Base-by-base conservation (phyloP, 768 basidiomycete genomes). In the Amanita phalloides region DNA sequence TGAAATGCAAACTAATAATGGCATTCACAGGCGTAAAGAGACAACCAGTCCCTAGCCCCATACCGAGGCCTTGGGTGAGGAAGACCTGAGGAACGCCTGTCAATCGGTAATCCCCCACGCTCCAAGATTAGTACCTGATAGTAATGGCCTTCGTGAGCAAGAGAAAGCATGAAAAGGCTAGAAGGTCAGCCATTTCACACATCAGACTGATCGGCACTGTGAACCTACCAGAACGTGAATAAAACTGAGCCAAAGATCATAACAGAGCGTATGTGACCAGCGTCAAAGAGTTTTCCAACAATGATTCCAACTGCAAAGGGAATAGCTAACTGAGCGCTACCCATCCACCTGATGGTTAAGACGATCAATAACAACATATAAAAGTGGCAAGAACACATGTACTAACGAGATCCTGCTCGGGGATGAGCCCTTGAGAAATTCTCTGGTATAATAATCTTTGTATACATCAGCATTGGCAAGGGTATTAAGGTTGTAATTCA, bases 31-130 rank as follows among this genome's bases (percentile, higher is more conserved):
- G 79, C 21, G 78, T 59, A 63, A 76, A 79, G 23, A 76, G 62
- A 21, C 77, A 57, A 1, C 76, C 73, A 36, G 71, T 67, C 2
- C 74, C 74, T 6, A 70, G 48, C 1, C 79, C 80, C 64, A 77
- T 73, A n/a, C 75, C 78, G n/a, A 82, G 63, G 3, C 72, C 78
- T 62, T 82, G 78, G 0, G 75, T 64, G 10, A 81, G 64, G 58
- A 81, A 78, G 14, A 77, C 65, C 68, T 76, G 51, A 32, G 57
- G 55, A 33, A 45, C 50, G 42, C 33, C 20, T 54, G 42, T 21
- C 23, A 44, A 41, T 47, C 61, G 43, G 8, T 53, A 50, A 4
- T 58, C 57, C 26, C 48, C 48, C 53, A 45, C 32, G 42, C 28
- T 28, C 14, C 6, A 32, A 37, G 41, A 6, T 50, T 13, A 26